A percentile compares a stretch with the other conserved stretches of the same genome.
phyloP scores from a whole-genome alignment of 2,329 filamentous ascomycete genomes.

The Diaporthe eres region DNA sequence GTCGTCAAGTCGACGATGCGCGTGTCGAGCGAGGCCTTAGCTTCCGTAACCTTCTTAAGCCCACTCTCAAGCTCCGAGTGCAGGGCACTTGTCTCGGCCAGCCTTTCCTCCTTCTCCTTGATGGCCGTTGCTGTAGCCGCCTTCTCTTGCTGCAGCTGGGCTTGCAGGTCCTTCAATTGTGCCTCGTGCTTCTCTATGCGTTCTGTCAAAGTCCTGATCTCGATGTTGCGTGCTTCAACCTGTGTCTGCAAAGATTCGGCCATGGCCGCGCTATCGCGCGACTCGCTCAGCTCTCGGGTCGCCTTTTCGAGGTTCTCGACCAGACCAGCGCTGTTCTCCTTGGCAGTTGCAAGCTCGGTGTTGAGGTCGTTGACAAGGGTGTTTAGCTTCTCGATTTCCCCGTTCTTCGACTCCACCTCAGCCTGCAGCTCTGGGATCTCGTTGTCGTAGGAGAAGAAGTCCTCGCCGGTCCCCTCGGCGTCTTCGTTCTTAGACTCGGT shows the following conservation, averaged over 20 bases:
- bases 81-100: conserved; percentile 53
- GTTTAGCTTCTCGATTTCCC: conserved; percentile 79
- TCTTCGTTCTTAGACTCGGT: conserved; percentile 50
- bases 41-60: conserved; percentile 52
- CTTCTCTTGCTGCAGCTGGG: conserved; percentile 51
- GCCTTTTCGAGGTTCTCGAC: conserved; percentile 77
- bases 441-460: conserved; percentile 93
- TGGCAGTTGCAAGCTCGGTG: conserved; percentile 77
- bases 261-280: conserved; percentile 56
- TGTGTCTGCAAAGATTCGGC: conserved; percentile 64
- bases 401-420: conserved; percentile 78
- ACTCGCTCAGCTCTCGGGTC: conserved; percentile 72
- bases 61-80: conserved; percentile 57
- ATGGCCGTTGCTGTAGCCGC: conserved; percentile 34
- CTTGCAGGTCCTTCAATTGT: conserved; percentile 61
- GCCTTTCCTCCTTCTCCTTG: conserved; percentile 54
- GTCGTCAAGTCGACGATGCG: conserved; percentile 61
- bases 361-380: conserved; percentile 77
- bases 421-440: conserved; percentile 87
- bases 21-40: conserved; percentile 59
- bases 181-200: conserved; percentile 59
- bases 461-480: conserved; percentile 65
- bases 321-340: conserved; percentile 79
- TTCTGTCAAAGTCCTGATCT: conserved; percentile 66
- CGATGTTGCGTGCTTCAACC: conserved; percentile 61